These are phyloP conservation scores for Geotrichum bryndzae DNA, from an alignment of 1,139 yeast genomes.

Conservation along the genomic window DNA sequence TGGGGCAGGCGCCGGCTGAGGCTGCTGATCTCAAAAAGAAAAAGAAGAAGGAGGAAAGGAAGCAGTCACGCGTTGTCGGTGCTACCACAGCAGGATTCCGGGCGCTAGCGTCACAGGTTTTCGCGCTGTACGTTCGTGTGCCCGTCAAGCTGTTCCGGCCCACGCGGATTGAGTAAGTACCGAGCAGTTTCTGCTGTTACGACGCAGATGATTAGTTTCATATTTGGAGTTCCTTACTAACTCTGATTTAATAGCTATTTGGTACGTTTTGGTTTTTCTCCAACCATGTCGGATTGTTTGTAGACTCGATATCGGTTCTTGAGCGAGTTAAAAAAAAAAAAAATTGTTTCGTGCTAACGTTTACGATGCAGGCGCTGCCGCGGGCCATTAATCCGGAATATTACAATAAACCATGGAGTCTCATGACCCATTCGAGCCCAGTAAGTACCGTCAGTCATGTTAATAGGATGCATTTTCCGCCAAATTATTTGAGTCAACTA, in stretches of 20 bases:
- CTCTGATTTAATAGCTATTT: conserved; percentile 6
- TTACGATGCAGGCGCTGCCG: conserved; percentile 28
- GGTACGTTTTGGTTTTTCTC: conserved; percentile 7
- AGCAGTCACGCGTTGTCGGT: conserved; percentile 39
- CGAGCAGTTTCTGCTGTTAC: conserved; percentile 40
- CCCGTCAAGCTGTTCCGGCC: conserved; percentile 82
- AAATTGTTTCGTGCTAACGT: background rate
- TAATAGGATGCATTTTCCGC: background rate
- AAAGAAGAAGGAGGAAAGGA: conserved; percentile 6
- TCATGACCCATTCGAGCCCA: conserved; percentile 66
- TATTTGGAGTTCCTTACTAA: background rate
- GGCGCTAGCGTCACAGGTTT: conserved; percentile 73
- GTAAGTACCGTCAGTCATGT: conserved; percentile 1
- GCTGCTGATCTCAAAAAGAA: background rate
- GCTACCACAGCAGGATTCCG: conserved; percentile 77
- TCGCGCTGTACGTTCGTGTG: conserved; percentile 71
- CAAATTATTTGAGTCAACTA: background rate
- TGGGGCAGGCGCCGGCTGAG: background rate
- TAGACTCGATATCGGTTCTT: background rate
- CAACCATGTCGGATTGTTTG: background rate
- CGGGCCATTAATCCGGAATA: conserved; percentile 34
- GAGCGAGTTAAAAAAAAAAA: background rate
- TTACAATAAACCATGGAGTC: conserved; percentile 51
- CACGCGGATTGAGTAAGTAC: conserved; percentile 78
- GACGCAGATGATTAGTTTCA: background rate